Evolutionary conservation across 352 stramenopile genomes (phyloP), one percentile per base, ranked within the genome.

Genomic region (Plasmopara muralis): DNA sequence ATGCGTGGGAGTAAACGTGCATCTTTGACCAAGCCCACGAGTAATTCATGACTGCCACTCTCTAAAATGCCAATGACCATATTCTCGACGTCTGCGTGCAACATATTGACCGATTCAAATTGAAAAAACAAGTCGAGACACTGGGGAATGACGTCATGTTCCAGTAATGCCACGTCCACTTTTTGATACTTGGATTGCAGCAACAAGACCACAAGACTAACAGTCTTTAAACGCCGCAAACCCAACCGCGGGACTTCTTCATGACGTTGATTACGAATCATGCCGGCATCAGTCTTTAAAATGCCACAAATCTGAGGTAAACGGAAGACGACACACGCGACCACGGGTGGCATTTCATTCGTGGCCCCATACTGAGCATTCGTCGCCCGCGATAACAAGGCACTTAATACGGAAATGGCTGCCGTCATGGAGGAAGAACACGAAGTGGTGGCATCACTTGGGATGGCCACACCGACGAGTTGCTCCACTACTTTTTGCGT

Each of bases 71-170:
- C 80, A 34, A 90, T 73, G 28, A 92, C 68, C 75, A 94, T 88
- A 65, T 71, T 89, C 58, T 94, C 83, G 16, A 94, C 71, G 38
- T 94, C 81, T 1, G 83, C 72, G 47, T 94, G 83, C 0, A 94
- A 73, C 77, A 94, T 89, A 63, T 92, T 94, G 42, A 91, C 81
- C 41, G 68, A 86, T 48, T 92, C 81, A 54, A 94, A 94, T 62
- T 83, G 71, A 64, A 94, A 94, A 53, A 94, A 94, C 51, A 94
- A 64, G 47, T 92, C 77, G 49, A 94, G 47, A 42, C 81, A 92
- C 6, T 74, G 71, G 38, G 85, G 69, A 46, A 92, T 83, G 13
- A 69, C 82, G 40, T 89, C 74, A 37, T 88, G 66, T 44, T 80
- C 54, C 10, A 89, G 53, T 30, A 93, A 48, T 15, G 66, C 78